These are phyloP conservation scores for Nigrograna mackinnonii DNA, from an alignment of 2,329 filamentous ascomycete genomes.

Conservation along the genomic window DNA sequence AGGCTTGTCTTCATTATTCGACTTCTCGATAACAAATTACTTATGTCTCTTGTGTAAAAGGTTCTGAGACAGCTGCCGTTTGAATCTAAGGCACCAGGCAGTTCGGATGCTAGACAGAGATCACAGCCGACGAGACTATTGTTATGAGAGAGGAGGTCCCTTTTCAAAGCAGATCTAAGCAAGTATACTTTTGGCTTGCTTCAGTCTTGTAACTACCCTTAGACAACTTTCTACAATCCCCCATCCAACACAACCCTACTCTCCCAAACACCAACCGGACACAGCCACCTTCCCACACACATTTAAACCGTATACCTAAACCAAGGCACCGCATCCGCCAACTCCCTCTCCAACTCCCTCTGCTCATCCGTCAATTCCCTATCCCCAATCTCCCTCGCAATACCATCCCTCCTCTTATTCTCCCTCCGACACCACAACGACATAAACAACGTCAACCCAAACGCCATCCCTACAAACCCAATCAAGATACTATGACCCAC, in stretches of 20 bases:
- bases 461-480: constrained; percentile 52
- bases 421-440: constrained; percentile 60
- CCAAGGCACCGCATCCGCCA: constrained; percentile 59
- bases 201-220: too few relatives aligned
- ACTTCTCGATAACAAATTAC: too few relatives aligned
- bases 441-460: constrained; percentile 58
- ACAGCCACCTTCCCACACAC: background rate
- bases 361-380: constrained; percentile 59
- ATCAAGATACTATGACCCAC: constrained; percentile 53
- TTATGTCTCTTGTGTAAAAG: too few relatives aligned
- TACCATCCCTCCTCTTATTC: constrained; percentile 57
- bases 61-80: too few relatives aligned
- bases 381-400: constrained; percentile 46
- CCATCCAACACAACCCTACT: background rate
- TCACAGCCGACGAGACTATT: too few relatives aligned
- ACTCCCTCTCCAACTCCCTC: constrained; percentile 55
- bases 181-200: too few relatives aligned
- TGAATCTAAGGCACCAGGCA: too few relatives aligned
- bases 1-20: too few relatives aligned
- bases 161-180: too few relatives aligned
- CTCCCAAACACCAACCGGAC: background rate
- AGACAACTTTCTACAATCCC: too few relatives aligned
- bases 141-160: too few relatives aligned
- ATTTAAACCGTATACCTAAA: constrained; percentile 40
- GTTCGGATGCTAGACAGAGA: too few relatives aligned